Evolutionary conservation across 352 stramenopile genomes (phyloP), one percentile per base, ranked within the genome.

Genomic region (Pythium aquatile): DNA sequence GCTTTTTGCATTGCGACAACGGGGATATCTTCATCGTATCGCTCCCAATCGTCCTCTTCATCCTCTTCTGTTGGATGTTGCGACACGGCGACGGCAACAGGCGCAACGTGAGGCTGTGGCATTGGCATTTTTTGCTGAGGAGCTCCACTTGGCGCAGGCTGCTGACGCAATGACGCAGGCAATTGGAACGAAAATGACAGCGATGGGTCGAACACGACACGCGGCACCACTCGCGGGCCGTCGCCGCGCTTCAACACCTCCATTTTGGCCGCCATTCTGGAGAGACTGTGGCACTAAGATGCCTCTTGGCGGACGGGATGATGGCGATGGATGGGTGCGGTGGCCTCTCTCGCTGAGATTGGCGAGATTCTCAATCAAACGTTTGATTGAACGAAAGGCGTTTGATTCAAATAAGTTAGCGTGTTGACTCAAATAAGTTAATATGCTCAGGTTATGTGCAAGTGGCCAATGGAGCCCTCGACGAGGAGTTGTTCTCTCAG

Each of bases 111-210:
- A 13, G 42, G 17, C 42, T 26, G n/a, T 49, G 17, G 42, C 14
- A 28, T 20, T 10, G 42, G n/a, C 28, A n/a, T n/a, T 24, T 16
- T 8, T 5, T 3, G 17, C 28, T 24, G 42, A 49, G 42, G 42
- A 49, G 42, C 17, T 28, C 17, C 42, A 26, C n/a, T 17, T 5
- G 39, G 14, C 17, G 16, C 9, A 0, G 17, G 33, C 14, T 24
- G 44, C 44, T 58, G 61, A 11, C 29, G 47, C 24, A 46, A 17
- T n/a, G 30, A 46, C 56, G 57, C 61, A 1, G 66, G 66, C 20
- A 73, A 39, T 57, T 63, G 55, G 56, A 73, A 65, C 2, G 61
- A 66, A 17, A 73, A 28, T 1, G 66, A 73, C n/a, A 73, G n/a
- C 29, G 66, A 63, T 13, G 61, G 51, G 35, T 73, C 52, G 16